These are phyloP conservation scores for Apophysomyces variabilis DNA, from an alignment of 371 early-diverging fungal genomes.

Conservation along the genomic window DNA sequence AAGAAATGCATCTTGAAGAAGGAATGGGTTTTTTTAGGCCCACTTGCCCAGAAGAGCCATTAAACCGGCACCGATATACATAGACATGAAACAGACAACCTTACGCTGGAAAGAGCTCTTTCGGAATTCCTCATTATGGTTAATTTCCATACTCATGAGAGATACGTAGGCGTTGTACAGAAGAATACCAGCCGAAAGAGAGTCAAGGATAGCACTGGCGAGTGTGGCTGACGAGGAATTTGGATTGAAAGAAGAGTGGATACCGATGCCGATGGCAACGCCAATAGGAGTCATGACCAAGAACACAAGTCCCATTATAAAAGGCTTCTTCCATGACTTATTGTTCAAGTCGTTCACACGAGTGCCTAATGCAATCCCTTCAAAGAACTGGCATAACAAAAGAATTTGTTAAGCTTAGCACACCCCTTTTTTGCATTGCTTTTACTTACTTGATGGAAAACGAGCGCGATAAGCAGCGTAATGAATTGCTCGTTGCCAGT, in stretches of 20 bases:
- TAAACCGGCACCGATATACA: conserved; percentile 69
- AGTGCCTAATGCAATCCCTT: conserved; percentile 68
- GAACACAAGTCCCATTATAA: conserved; percentile 58
- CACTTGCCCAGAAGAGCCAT: conserved; percentile 84
- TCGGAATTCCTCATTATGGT: conserved; percentile 40
- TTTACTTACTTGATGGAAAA: conserved; percentile 80
- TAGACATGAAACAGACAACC: conserved; percentile 40
- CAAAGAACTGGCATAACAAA: conserved; percentile 54
- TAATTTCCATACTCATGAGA: conserved; percentile 56
- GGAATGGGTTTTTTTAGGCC: conserved; percentile 51
- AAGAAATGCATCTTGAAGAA: background rate
- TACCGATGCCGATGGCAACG: conserved; percentile 68
- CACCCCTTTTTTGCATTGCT: background rate
- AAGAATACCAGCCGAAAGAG: conserved; percentile 66
- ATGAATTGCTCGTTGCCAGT: conserved; percentile 66
- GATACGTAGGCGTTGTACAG: conserved; percentile 64
- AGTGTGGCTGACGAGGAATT: conserved; percentile 56
- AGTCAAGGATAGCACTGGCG: conserved; percentile 62
- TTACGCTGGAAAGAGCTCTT: conserved; percentile 30
- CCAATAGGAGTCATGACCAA: conserved; percentile 73
- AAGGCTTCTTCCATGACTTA: conserved; percentile 36
- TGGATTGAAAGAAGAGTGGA: conserved; percentile 59
- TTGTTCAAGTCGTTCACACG: conserved; percentile 61
- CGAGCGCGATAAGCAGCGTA: conserved; percentile 78
- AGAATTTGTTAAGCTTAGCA: no score